A percentile compares a stretch with the other conserved stretches of the same genome.
Evolutionary conservation across 1,284 basidiomycete genomes (phyloP).

Genomic region (Porodaedalea pini): DNA sequence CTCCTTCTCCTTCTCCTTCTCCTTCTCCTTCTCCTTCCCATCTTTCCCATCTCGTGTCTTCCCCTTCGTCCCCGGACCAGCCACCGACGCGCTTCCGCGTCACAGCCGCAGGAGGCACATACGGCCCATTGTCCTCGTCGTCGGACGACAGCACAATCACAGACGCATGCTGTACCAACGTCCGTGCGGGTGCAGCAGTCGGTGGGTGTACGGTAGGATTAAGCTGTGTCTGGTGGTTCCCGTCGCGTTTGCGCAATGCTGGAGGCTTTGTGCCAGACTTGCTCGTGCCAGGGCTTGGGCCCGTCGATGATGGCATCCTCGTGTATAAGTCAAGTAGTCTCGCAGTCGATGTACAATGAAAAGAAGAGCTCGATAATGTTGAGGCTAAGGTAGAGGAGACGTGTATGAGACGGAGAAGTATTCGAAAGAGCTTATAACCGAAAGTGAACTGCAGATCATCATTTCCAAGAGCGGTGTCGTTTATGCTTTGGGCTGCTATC

Average conservation of each 20-base stretch:
- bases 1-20: too few species aligned
- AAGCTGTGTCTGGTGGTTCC: background rate
- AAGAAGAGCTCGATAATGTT: too few species aligned
- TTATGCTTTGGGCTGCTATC: too few species aligned
- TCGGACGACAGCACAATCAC: constrained; percentile 1
- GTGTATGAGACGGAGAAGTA: too few species aligned
- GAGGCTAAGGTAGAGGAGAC: too few species aligned
- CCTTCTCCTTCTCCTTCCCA: background rate
- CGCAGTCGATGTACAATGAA: too few species aligned
- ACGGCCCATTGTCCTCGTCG: background rate
- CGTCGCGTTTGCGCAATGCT: background rate
- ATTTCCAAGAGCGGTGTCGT: too few species aligned
- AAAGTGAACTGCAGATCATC: too few species aligned
- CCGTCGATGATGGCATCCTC: too few species aligned
- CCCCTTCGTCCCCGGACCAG: background rate
- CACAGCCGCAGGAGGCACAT: background rate
- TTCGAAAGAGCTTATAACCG: too few species aligned
- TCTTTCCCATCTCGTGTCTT: too few species aligned
- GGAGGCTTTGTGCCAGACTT: background rate
- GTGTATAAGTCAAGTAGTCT: too few species aligned
- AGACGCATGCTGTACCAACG: background rate
- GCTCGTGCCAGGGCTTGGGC: background rate
- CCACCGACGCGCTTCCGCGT: background rate
- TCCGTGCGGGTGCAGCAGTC: background rate
- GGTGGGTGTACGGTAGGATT: background rate